Evolutionary conservation across 1,139 yeast species (phyloP).

Genomic region (Candida sp.): DNA sequence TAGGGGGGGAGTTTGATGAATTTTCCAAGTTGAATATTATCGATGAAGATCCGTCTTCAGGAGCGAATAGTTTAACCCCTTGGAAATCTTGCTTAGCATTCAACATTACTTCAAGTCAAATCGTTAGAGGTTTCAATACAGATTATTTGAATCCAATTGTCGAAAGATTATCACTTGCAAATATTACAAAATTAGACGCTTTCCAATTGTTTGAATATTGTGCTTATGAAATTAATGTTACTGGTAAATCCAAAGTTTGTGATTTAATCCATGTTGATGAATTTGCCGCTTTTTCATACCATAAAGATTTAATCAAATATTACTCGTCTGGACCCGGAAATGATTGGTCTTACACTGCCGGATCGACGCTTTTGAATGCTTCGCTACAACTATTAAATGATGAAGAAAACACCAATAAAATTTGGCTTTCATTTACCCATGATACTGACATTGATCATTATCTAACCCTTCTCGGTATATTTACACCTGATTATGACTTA

Average conservation of each 20-base stretch:
- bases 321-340: conserved; percentile 49
- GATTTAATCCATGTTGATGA: conserved; percentile 46
- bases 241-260: conserved; percentile 46
- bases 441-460: conserved; percentile 53
- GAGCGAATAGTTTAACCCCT: conserved; percentile 28
- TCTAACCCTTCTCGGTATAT: conserved; percentile 50
- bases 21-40: conserved; percentile 15
- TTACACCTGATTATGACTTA: conserved; percentile 26
- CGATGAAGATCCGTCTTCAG: conserved; percentile 17
- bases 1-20: conserved; percentile 16
- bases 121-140: conserved; percentile 12
- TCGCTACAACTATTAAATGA: conserved; percentile 24
- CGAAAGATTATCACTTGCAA: conserved; percentile 15
- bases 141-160: conserved; percentile 14
- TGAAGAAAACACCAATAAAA: conserved; percentile 22
- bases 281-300: conserved; percentile 39
- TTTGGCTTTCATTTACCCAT: conserved; percentile 51
- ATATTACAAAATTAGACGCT: conserved; percentile 35
- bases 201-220: conserved; percentile 36
- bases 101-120: conserved; percentile 8
- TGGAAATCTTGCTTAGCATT: conserved; percentile 19
- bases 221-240: conserved; percentile 49
- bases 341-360: conserved; percentile 18
- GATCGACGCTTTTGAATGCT: conserved; percentile 28
- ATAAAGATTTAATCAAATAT: conserved; percentile 39